Base-by-base conservation (phyloP, 2,329 filamentous ascomycete genomes). In the Colletotrichum lupini region DNA sequence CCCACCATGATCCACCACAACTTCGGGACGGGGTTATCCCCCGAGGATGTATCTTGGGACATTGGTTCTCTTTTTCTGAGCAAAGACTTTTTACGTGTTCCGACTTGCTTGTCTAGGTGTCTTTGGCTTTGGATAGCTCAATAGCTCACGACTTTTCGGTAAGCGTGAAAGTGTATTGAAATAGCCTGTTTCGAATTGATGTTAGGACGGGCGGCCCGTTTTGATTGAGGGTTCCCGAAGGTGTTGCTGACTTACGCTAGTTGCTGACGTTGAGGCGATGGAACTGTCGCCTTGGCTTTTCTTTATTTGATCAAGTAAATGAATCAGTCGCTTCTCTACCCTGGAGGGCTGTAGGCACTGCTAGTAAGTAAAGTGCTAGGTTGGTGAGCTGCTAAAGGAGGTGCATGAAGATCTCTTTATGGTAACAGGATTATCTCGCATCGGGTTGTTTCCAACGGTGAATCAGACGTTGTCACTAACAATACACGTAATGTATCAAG, bases 1-100 rank as follows among this genome's bases (percentile, higher is more conserved):
- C 70, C 70, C 19, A 73, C 60, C 55, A 70, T 32, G 14, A 70
- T 5, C 70, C 70, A 73, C 26, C 69, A 60, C 14, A 37, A 8
- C 61, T 14, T 61, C 24, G 70, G 60, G 16, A 73, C 35, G 26
- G 19, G 55, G 11, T 70, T 22, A 22, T 56, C 32, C 24, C 28
- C 28, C 16, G n/a, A 11, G 30, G 19, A 16, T 12, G 12, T 24
- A 26, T 63, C 7, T 11, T 68, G 56, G n/a, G 69, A 11, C 69
- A 72, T 72, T 42, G 24, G 28, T n/a, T 11, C 11, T 26, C 26
- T 8, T 19, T 22, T 30, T 22, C 9, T 32, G 5, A 19, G 30
- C 19, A n/a, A n/a, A 6, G 26, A n/a, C 32, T 53, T 19, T 61
- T 24, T 7, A 7, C 19, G 3, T 37, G 4, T 8, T 49, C 7